Percentiles rank a stretch among this genome's conserved stretches.
Conservation (phyloP, 345 rosid genomes). For the Syzygium jambos region DNA sequence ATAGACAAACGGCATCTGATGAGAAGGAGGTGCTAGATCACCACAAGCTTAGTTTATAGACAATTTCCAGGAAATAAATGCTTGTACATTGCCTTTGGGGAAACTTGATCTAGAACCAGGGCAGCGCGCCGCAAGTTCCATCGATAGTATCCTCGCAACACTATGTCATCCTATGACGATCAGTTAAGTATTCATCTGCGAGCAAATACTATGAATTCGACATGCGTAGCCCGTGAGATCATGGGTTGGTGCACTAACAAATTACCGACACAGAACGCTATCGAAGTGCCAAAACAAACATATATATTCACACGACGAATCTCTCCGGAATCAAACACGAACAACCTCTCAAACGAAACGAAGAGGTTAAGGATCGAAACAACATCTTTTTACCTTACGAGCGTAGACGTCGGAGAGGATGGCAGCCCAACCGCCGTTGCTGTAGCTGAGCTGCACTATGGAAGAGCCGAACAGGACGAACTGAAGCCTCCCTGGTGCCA, state of each 20-base stretch:
- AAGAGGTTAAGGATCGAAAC: neutral
- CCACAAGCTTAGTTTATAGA: neutral
- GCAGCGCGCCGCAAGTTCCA: slow-evolving; percentile 95
- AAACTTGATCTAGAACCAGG: slow-evolving; percentile 64
- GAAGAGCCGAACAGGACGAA: slow-evolving; percentile 95
- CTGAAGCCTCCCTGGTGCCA: slow-evolving; percentile 80
- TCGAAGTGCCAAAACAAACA: neutral
- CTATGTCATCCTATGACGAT: slow-evolving; percentile 61
- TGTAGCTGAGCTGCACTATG: slow-evolving; percentile 86
- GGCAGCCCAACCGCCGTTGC: slow-evolving; percentile 94
- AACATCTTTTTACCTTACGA: slow-evolving; percentile 49
- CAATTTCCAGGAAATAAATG: neutral
- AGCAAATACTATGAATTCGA: neutral
- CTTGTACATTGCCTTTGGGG: slow-evolving; percentile 49
- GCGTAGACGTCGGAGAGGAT: slow-evolving; percentile 81
- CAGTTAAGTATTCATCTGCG: neutral
- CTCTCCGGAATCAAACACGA: neutral
- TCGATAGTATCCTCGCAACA: slow-evolving; percentile 80
- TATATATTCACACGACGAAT: too few species aligned
- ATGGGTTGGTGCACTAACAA: neutral
- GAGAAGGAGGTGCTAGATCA: neutral
- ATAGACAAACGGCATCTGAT: neutral
- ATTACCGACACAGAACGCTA: neutral
- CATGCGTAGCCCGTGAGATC: neutral
- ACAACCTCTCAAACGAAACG: neutral